phyloP scores from a whole-genome alignment of 352 stramenopile genomes.

The Salisapilia sapeloensis region DNA sequence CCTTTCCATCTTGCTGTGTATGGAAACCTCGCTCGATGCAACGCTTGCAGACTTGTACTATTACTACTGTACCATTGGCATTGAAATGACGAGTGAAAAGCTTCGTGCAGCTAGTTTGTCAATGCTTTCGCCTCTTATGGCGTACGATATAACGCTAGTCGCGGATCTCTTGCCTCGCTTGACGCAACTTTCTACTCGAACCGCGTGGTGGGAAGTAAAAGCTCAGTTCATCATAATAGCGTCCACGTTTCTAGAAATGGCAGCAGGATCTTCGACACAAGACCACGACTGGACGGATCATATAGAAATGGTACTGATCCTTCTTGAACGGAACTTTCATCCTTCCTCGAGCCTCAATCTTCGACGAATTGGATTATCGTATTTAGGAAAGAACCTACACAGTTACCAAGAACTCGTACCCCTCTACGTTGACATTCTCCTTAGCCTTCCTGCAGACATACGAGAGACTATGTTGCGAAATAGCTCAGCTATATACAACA shows the following conservation, averaged over 20 bases:
- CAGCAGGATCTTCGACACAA: constrained; percentile 3
- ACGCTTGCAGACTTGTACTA: constrained; percentile 69
- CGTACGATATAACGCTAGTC: constrained; percentile 24
- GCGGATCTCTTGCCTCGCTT: constrained; percentile 43
- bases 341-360: constrained; percentile 29
- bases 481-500: background rate
- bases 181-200: constrained; percentile 32
- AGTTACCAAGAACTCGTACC: constrained; percentile 62
- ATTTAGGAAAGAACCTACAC: constrained; percentile 31
- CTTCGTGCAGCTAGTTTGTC: constrained; percentile 56
- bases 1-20: constrained; percentile 43
- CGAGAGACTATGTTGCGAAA: constrained; percentile 16
- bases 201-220: constrained; percentile 78
- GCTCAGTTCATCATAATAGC: constrained; percentile 51
- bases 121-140: constrained; percentile 44
- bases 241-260: constrained; percentile 29
- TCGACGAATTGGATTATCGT: constrained; percentile 33
- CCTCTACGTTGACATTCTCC: constrained; percentile 57
- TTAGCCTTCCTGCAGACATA: constrained; percentile 28
- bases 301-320: constrained; percentile 46
- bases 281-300: constrained; percentile 34
- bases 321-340: constrained; percentile 64
- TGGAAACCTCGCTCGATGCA: constrained; percentile 54
- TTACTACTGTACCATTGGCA: constrained; percentile 77
- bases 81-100: constrained; percentile 54